phyloP scores from a whole-genome alignment of 2,329 filamentous ascomycete genomes.

The Purpureocillium takamizusanense region DNA sequence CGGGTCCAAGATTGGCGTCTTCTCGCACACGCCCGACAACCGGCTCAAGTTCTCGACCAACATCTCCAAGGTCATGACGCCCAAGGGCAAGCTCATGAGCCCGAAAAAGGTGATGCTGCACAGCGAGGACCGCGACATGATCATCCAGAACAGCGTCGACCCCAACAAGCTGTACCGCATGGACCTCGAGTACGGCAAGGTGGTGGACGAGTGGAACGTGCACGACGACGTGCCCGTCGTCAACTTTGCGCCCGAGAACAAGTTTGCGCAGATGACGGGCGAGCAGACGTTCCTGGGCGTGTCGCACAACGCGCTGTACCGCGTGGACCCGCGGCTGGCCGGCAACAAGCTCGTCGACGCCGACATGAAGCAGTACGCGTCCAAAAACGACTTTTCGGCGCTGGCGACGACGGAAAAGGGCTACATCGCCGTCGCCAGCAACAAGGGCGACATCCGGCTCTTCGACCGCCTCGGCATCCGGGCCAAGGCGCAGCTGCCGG shows the following conservation, averaged over 20 bases:
- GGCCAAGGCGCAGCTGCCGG: conserved; percentile 93
- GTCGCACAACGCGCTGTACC: conserved; percentile 86
- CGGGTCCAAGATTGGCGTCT: conserved; percentile 96
- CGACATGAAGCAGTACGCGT: conserved; percentile 89
- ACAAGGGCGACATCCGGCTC: conserved; percentile 94
- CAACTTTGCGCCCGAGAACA: conserved; percentile 90
- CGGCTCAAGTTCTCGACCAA: conserved; percentile 93
- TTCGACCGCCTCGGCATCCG: conserved; percentile 96
- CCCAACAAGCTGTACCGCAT: conserved; percentile 91
- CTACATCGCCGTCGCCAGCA: conserved; percentile 91
- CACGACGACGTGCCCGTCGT: conserved; percentile 92
- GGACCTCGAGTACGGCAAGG: conserved; percentile 96
- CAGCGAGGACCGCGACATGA: conserved; percentile 80
- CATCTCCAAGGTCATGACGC: conserved; percentile 90
- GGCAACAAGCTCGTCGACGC: conserved; percentile 90
- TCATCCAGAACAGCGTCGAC: conserved; percentile 73
- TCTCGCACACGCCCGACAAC: conserved; percentile 91
- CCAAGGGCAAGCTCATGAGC: conserved; percentile 77
- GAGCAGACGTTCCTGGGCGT: conserved; percentile 94
- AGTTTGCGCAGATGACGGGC: conserved; percentile 94
- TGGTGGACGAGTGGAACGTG: conserved; percentile 97
- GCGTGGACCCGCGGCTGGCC: conserved; percentile 80
- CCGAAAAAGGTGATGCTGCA: conserved; percentile 97
- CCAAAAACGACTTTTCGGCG: conserved; percentile 95
- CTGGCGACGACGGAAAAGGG: conserved; percentile 93